These are phyloP conservation scores for Monosporascus sp. DNA, from an alignment of 2,329 filamentous ascomycete genomes.

Conservation along the genomic window DNA sequence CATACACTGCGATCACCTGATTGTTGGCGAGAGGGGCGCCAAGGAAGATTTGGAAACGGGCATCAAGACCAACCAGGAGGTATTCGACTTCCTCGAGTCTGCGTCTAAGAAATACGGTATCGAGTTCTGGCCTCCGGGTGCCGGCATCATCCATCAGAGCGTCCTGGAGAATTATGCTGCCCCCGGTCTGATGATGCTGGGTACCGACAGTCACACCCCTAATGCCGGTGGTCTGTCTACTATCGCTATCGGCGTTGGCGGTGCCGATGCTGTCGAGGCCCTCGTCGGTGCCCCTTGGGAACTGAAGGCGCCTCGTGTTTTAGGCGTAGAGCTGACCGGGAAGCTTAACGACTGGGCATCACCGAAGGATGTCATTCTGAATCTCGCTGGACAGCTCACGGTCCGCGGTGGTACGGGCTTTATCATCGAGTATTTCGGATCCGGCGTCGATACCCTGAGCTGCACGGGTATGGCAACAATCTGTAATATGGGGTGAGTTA, in stretches of 20 bases:
- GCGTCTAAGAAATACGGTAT: constrained; percentile 88
- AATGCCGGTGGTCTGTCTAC: constrained; percentile 94
- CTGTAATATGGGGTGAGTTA: constrained; percentile 68
- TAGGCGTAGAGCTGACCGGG: constrained; percentile 81
- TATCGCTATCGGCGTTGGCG: constrained; percentile 94
- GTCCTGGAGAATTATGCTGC: constrained; percentile 96
- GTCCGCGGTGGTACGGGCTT: constrained; percentile 91
- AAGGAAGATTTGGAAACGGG: constrained; percentile 78
- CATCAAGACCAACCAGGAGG: constrained; percentile 89
- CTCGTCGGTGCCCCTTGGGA: constrained; percentile 97
- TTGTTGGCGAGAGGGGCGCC: constrained; percentile 88
- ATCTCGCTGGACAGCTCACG: constrained; percentile 82
- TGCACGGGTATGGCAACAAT: constrained; percentile 91
- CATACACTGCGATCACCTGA: constrained; percentile 98
- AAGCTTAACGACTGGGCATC: constrained; percentile 84
- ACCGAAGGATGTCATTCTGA: constrained; percentile 92
- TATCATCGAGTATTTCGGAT: constrained; percentile 90
- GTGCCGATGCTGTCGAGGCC: constrained; percentile 94
- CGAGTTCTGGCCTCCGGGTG: constrained; percentile 92
- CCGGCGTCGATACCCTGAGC: constrained; percentile 83
- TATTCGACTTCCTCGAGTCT: constrained; percentile 95
- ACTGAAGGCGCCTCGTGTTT: constrained; percentile 85
- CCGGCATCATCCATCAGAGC: constrained; percentile 95
- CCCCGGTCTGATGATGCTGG: constrained; percentile 98
- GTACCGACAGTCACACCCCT: constrained; percentile 94